Conservation (phyloP, 139 green algal species). For the Chlorella ohadii region DNA sequence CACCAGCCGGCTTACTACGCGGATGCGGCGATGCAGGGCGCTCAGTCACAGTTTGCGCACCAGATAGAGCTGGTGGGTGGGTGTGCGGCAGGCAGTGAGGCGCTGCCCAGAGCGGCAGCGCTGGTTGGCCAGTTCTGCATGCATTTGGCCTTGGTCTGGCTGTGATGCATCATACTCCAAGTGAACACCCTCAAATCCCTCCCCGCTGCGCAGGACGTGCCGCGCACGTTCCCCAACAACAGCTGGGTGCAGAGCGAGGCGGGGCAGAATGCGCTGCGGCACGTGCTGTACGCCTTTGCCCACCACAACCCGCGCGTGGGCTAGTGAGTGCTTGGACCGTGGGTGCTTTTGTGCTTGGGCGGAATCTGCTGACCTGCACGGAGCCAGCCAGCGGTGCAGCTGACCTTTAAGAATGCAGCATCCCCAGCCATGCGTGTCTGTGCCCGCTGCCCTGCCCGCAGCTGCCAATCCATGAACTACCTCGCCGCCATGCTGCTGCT, state of each 20-base stretch:
- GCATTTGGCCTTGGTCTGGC: too few relatives aligned
- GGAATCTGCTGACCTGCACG: background rate
- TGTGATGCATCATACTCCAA: too few relatives aligned
- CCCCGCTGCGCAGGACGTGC: constrained; percentile 68
- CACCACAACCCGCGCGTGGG: constrained; percentile 68
- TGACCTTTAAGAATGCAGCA: too few relatives aligned
- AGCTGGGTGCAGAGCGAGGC: constrained; percentile 60
- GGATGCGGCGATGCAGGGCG: constrained; percentile 45
- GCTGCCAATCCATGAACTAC: constrained; percentile 84
- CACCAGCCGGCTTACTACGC: constrained; percentile 63
- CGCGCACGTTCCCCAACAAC: constrained; percentile 81
- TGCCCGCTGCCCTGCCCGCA: background rate
- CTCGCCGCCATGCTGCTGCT: constrained; percentile 83
- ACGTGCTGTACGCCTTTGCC: constrained; percentile 78
- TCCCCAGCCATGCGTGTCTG: background rate
- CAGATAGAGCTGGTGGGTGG: constrained; percentile 79
- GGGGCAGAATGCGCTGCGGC: constrained; percentile 68
- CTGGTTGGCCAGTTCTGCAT: too few relatives aligned
- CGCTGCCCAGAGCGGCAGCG: too few relatives aligned
- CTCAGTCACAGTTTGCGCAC: constrained; percentile 35
- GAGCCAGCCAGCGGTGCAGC: too few relatives aligned
- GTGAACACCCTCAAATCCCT: too few relatives aligned
- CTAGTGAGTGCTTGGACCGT: constrained; percentile 60
- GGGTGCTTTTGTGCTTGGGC: too few relatives aligned
- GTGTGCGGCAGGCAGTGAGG: background rate